Evolutionary conservation across 1,139 yeast genomes (phyloP).

Genomic region (Taphrina communis): DNA sequence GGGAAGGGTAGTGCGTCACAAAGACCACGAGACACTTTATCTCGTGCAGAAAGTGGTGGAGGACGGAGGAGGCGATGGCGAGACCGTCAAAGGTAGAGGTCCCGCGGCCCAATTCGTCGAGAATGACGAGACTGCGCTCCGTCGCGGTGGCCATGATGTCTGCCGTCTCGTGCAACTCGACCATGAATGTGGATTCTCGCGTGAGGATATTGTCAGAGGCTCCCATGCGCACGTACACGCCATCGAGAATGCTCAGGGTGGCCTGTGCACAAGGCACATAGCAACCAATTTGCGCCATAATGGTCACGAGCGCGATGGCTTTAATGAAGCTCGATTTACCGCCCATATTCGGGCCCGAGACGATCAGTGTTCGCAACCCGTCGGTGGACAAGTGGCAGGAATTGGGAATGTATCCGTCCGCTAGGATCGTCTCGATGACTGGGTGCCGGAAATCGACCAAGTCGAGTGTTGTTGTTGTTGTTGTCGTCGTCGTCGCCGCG

Average conservation of each 20-base stretch:
- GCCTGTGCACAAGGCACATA: constrained; percentile 69
- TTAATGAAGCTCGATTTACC: constrained; percentile 75
- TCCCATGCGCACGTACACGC: constrained; percentile 65
- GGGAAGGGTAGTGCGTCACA: constrained; percentile 86
- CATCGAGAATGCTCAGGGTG: constrained; percentile 64
- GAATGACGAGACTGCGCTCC: constrained; percentile 61
- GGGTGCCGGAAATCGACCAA: constrained; percentile 77
- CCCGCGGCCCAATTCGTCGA: constrained; percentile 76
- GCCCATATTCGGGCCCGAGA: constrained; percentile 81
- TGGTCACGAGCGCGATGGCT: constrained; percentile 64
- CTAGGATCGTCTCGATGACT: constrained; percentile 63
- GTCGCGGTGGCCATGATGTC: constrained; percentile 61
- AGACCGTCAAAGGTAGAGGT: constrained; percentile 92
- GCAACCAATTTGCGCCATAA: constrained; percentile 88
- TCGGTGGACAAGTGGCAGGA: constrained; percentile 60
- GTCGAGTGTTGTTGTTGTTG: constrained; percentile 58
- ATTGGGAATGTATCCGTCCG: constrained; percentile 69
- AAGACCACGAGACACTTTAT: constrained; percentile 67
- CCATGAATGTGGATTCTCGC: constrained; percentile 78
- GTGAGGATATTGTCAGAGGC: constrained; percentile 71
- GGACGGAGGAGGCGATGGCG: constrained; percentile 78
- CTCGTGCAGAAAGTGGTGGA: constrained; percentile 63
- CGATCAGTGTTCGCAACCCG: constrained; percentile 59
- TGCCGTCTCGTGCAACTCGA: constrained; percentile 71
- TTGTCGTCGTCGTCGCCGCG: neutral